Percentiles rank a stretch among this genome's conserved stretches.
phyloP scores from a whole-genome alignment of 129 eudicot genomes.

The Lactuca sativa region DNA sequence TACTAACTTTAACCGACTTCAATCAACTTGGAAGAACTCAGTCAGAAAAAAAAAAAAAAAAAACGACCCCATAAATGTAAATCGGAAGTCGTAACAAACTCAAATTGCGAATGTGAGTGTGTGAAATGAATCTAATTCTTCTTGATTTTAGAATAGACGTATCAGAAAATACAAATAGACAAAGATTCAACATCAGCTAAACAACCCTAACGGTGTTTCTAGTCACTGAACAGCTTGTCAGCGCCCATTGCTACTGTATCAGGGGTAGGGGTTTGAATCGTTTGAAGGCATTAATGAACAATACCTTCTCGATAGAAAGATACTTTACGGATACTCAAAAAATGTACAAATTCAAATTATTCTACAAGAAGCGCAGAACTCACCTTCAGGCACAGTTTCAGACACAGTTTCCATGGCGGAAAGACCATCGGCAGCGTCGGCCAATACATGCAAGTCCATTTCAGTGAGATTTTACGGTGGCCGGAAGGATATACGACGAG shows the following conservation, averaged over 20 bases:
- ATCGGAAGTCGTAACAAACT: not conserved
- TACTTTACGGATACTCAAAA: not conserved
- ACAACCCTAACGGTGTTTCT: slow-evolving; percentile 19
- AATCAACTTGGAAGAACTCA: not conserved
- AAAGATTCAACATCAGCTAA: slow-evolving; percentile 7
- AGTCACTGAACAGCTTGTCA: slow-evolving; percentile 8
- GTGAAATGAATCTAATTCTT: not conserved
- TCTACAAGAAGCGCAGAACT: not conserved
- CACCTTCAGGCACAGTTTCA: slow-evolving; percentile 27
- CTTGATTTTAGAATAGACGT: not conserved
- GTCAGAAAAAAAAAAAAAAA: not conserved
- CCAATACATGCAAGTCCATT: slow-evolving; percentile 30
- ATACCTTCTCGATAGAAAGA: not conserved
- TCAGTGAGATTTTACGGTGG: slow-evolving; percentile 14
- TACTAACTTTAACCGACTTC: not conserved
- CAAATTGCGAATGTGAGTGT: not conserved
- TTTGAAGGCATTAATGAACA: slow-evolving; percentile 4
- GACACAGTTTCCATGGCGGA: slow-evolving; percentile 36
- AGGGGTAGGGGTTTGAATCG: slow-evolving; percentile 16
- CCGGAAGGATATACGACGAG: not conserved
- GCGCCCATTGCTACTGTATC: slow-evolving; percentile 6
- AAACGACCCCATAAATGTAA: not conserved
- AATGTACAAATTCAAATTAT: not conserved
- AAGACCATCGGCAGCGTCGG: slow-evolving; percentile 26
- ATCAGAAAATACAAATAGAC: slow-evolving; percentile 10